A percentile compares a stretch with the other conserved stretches of the same genome.
Conservation (phyloP, 305 asterid genomes). For the Plantago coronopus region DNA sequence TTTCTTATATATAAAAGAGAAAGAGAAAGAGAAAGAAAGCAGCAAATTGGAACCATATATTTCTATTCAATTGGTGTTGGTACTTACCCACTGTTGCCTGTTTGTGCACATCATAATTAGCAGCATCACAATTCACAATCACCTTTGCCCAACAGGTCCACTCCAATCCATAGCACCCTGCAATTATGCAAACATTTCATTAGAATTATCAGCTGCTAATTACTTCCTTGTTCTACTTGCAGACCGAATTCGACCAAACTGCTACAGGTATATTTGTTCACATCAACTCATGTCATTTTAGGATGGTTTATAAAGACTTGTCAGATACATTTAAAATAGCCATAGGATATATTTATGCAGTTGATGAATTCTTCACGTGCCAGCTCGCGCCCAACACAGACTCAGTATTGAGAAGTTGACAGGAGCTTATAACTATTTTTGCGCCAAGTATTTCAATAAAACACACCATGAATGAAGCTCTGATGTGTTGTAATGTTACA, state of each 20-base stretch:
- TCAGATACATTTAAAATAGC: not conserved
- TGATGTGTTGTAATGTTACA: not conserved
- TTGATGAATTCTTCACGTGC: conserved; percentile 33
- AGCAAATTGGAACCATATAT: conserved; percentile 1
- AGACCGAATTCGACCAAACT: conserved; percentile 23
- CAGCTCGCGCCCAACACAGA: conserved; percentile 72
- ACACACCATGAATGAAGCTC: not conserved
- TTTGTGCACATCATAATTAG: conserved; percentile 59
- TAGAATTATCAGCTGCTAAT: conserved; percentile 23
- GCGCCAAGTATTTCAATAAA: not conserved
- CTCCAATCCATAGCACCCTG: conserved; percentile 48
- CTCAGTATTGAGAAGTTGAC: conserved; percentile 40
- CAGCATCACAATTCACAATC: conserved; percentile 44
- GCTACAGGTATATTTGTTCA: conserved; percentile 9
- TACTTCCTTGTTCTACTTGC: conserved; percentile 24
- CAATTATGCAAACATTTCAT: conserved; percentile 36
- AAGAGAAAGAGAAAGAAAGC: too few species aligned
- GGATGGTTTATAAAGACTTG: conserved; percentile 4
- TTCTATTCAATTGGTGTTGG: conserved; percentile 1
- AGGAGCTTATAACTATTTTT: conserved; percentile 8
- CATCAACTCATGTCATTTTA: not conserved
- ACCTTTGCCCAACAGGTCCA: conserved; percentile 44
- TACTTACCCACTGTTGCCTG: conserved; percentile 32
- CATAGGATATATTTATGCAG: conserved; percentile 12
- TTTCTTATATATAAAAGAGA: too few species aligned